Evolutionary conservation across 2,329 filamentous ascomycete species (phyloP), one percentile per base, ranked within the genome.

Genomic region (Aureobasidium sp.): DNA sequence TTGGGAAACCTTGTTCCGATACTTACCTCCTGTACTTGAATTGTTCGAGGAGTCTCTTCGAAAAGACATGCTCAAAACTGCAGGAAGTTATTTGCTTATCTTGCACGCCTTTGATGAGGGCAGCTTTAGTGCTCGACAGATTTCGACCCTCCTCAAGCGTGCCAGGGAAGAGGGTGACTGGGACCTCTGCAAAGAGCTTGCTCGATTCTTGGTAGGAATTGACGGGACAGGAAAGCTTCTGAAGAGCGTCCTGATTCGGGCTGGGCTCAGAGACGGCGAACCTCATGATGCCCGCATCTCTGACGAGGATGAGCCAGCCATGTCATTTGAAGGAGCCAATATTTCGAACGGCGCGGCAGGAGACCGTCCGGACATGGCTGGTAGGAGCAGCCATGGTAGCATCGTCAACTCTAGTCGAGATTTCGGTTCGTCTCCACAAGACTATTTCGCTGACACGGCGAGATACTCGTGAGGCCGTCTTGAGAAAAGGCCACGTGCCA

Each of bases 101-200:
- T 75, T 98, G 30, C 91, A 98, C 65, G 94, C 90, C 0, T 78
- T 85, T 57, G 79, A 83, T 55, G 49, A 58, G 38, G 59, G 61
- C 19, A 52, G 45, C 2, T 72, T 74, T 51, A 72, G 75, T 42
- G 77, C 86, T 55, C 81, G 86, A 59, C 84, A 88, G 66, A 69
- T 86, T 37, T 86, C 95, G 3, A 80, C 90, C 11, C 74, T 98
- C 21, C 78, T 98, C 54, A 82, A 81, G 27, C 77, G 87, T 44
- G 93, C 91, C 0, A 91, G 90, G 62, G 77, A 82, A 27, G 89
- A 90, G 67, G 83, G 84, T 44, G 91, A 97, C 64, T 98, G 90
- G 90, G 90, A 97, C 61, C 73, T 98, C 24, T 97, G 93, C 71
- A 93, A 90, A 62, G 93, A 98, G 68, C 77, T 98, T 24, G 90